Evolutionary conservation across 1,139 yeast species (phyloP).

Genomic region (Protomyces inouyei): DNA sequence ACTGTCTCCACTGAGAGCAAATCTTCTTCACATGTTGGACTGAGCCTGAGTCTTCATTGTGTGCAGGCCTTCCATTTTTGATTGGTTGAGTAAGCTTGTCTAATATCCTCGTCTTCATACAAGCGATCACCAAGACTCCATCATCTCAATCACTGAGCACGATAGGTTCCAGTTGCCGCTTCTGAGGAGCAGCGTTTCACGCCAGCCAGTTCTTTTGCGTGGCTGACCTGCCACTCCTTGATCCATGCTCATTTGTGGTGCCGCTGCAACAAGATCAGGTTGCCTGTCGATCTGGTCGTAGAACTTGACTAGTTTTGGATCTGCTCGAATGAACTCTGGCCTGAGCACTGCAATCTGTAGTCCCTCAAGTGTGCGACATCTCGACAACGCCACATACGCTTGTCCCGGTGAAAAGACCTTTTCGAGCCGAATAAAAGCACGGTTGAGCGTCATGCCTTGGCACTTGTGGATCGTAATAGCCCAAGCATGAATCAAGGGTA

Average conservation of each 20-base stretch:
- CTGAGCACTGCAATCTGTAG: conserved; percentile 70
- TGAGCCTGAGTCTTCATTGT: too few species aligned
- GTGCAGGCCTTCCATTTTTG: too few species aligned
- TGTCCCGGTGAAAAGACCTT: conserved; percentile 80
- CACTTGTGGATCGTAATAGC: conserved; percentile 92
- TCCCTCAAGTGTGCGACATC: conserved; percentile 72
- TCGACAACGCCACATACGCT: conserved; percentile 86
- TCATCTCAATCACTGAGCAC: background rate
- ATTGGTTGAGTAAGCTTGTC: too few species aligned
- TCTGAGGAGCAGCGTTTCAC: background rate
- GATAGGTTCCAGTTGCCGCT: background rate
- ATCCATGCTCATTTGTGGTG: background rate
- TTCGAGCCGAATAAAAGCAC: conserved; percentile 72
- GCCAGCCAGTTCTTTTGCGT: background rate
- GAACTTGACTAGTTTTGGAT: conserved; percentile 8
- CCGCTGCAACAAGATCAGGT: background rate
- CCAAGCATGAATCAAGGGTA: conserved; percentile 91
- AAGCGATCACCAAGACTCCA: background rate
- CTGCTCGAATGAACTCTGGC: conserved; percentile 17
- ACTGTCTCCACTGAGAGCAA: too few species aligned
- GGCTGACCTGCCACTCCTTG: background rate
- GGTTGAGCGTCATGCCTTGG: conserved; percentile 87
- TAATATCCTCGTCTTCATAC: too few species aligned
- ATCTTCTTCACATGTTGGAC: too few species aligned
- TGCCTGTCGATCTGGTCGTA: background rate